Conservation (phyloP, 2,329 filamentous ascomycete genomes). For the Cordyceps militaris region DNA sequence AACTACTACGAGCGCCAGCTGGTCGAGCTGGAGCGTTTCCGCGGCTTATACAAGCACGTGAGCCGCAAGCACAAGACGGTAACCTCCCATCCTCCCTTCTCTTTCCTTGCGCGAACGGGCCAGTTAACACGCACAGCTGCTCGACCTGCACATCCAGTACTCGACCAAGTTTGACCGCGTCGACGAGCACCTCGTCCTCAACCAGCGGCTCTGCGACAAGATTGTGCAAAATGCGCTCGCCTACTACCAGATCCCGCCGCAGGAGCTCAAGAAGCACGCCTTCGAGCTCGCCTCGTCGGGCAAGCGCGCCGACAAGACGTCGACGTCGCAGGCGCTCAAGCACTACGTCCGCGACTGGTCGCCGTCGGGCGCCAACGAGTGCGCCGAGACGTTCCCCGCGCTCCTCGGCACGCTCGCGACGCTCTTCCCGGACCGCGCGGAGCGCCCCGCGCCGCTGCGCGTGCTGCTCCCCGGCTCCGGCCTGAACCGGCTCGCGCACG, state of each 20-base stretch:
- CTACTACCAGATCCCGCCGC: slow-evolving; percentile 38
- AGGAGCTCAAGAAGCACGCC: slow-evolving; percentile 39
- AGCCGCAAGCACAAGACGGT: slow-evolving; percentile 28
- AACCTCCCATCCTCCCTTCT: not conserved
- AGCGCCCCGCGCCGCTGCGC: slow-evolving; percentile 20
- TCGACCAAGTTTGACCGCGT: slow-evolving; percentile 43
- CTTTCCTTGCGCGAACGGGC: not conserved
- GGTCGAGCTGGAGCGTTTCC: slow-evolving; percentile 30
- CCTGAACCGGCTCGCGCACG: slow-evolving; percentile 44
- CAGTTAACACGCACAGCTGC: slow-evolving; percentile 26
- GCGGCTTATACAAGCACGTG: slow-evolving; percentile 30
- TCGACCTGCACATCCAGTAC: slow-evolving; percentile 52
- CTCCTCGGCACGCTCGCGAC: slow-evolving; percentile 27
- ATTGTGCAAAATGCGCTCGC: slow-evolving; percentile 38
- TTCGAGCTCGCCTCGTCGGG: slow-evolving; percentile 31
- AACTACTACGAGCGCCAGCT: slow-evolving; percentile 29
- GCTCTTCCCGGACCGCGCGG: slow-evolving; percentile 24
- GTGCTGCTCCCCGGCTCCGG: slow-evolving; percentile 48
- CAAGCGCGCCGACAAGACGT: slow-evolving; percentile 36
- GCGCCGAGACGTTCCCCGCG: slow-evolving; percentile 35
- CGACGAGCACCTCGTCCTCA: slow-evolving; percentile 35
- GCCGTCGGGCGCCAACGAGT: slow-evolving; percentile 37
- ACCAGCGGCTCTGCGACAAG: slow-evolving; percentile 37
- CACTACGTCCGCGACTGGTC: slow-evolving; percentile 54
- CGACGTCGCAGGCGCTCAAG: slow-evolving; percentile 47